These are phyloP conservation scores for Paracamarosporium sp. DNA, from an alignment of 2,329 filamentous ascomycete genomes.

Conservation along the genomic window DNA sequence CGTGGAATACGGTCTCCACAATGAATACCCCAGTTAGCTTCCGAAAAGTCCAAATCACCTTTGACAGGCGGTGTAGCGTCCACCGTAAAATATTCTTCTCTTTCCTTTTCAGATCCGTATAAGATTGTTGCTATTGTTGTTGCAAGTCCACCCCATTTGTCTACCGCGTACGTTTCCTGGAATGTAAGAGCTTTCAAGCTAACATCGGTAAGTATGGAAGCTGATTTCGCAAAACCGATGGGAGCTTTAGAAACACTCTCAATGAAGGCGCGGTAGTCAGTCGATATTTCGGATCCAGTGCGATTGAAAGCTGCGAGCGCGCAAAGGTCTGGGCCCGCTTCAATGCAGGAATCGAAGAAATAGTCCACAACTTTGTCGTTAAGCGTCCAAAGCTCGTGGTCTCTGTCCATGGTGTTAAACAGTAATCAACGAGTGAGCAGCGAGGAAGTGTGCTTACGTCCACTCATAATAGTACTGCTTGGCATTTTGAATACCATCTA, in stretches of 20 bases:
- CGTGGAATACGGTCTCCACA: conserved; percentile 1
- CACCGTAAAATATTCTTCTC: too few relatives aligned
- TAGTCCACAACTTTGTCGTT: conserved; percentile 18
- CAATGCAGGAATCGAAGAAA: conserved; percentile 62
- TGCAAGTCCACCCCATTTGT: background rate
- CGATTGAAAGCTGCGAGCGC: conserved; percentile 1
- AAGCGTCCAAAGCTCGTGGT: background rate
- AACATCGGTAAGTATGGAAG: background rate
- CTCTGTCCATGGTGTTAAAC: background rate
- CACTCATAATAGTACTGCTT: conserved; percentile 12
- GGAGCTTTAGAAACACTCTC: background rate
- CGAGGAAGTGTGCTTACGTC: background rate
- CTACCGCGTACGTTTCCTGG: background rate
- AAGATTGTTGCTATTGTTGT: background rate
- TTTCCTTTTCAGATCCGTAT: background rate
- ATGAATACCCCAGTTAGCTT: background rate
- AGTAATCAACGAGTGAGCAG: background rate
- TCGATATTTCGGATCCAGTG: background rate
- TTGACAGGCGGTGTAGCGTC: too few relatives aligned
- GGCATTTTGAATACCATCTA: conserved; percentile 52
- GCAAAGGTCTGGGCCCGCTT: conserved; percentile 47
- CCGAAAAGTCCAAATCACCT: too few relatives aligned
- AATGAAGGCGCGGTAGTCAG: background rate
- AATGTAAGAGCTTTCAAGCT: background rate
- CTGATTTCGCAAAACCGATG: background rate